phyloP scores from a whole-genome alignment of 2,329 filamentous ascomycete genomes.

The Pseudopithomyces chartarum region DNA sequence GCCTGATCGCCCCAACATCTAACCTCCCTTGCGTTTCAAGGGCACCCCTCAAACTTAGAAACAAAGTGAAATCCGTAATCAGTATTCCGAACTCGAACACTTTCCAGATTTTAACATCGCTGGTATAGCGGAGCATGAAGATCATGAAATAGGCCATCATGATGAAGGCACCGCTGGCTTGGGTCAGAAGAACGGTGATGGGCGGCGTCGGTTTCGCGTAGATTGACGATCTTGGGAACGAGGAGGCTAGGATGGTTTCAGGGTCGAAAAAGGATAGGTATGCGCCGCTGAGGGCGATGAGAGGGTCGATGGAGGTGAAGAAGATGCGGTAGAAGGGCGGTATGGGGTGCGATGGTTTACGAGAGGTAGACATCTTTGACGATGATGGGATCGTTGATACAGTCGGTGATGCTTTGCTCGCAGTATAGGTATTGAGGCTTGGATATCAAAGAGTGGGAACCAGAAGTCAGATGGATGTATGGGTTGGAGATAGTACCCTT shows the following conservation, averaged over 20 bases:
- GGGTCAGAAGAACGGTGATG: neutral
- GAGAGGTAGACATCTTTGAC: no score
- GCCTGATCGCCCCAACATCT: neutral
- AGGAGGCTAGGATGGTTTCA: constrained; percentile 1
- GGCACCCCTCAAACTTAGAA: neutral
- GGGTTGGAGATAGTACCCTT: no score
- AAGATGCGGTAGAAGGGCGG: neutral
- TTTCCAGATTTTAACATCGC: neutral
- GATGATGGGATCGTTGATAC: no score
- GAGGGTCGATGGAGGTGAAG: neutral
- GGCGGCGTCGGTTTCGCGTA: neutral
- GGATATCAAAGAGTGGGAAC: no score
- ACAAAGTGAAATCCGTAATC: constrained; percentile 1
- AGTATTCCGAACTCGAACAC: neutral
- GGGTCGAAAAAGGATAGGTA: neutral
- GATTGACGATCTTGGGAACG: neutral
- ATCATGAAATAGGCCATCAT: neutral
- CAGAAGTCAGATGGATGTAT: no score
- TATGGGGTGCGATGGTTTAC: neutral
- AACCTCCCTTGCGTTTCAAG: neutral
- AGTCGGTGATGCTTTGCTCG: no score
- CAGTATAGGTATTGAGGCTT: no score
- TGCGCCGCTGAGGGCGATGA: neutral
- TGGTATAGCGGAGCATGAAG: constrained; percentile 1
- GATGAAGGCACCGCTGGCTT: neutral